These are phyloP conservation scores for Mariannaea sp. DNA, from an alignment of 2,329 filamentous ascomycete species.

Conservation along the genomic window DNA sequence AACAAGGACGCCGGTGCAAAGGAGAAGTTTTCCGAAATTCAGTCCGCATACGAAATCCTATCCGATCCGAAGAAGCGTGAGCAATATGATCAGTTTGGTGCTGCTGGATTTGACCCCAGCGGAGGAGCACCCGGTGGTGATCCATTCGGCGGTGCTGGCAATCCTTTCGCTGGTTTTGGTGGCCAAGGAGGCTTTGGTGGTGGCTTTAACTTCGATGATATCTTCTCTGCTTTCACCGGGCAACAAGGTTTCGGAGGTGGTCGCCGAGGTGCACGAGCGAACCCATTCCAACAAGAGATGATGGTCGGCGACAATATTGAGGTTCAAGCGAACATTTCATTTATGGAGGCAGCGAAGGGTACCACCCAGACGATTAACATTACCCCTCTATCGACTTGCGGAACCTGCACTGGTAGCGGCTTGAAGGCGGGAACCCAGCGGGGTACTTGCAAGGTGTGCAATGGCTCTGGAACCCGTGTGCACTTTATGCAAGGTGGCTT, in stretches of 20 bases:
- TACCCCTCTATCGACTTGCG: slow-evolving; percentile 79
- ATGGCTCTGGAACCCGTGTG: slow-evolving; percentile 83
- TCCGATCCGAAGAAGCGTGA: slow-evolving; percentile 93
- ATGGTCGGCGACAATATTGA: slow-evolving; percentile 96
- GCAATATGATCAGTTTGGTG: slow-evolving; percentile 88
- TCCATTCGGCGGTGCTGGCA: slow-evolving; percentile 66
- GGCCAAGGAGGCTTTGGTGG: slow-evolving; percentile 71
- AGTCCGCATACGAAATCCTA: slow-evolving; percentile 90
- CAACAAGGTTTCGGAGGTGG: slow-evolving; percentile 60
- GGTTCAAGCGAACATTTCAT: slow-evolving; percentile 88
- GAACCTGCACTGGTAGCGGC: slow-evolving; percentile 81
- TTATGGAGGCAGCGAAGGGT: slow-evolving; percentile 95
- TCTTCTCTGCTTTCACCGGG: slow-evolving; percentile 85
- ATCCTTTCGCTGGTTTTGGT: slow-evolving; percentile 64
- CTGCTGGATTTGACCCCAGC: slow-evolving; percentile 82
- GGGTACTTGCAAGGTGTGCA: slow-evolving; percentile 76
- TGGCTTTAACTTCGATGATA: slow-evolving; percentile 94
- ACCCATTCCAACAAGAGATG: slow-evolving; percentile 77
- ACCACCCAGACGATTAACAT: slow-evolving; percentile 86
- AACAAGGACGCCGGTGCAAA: slow-evolving; percentile 95
- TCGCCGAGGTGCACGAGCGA: slow-evolving; percentile 55
- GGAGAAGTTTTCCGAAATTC: slow-evolving; percentile 91
- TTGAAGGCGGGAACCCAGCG: slow-evolving; percentile 80
- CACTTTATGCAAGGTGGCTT: slow-evolving; percentile 92
- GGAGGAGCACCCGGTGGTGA: slow-evolving; percentile 62